phyloP scores from a whole-genome alignment of 345 rosid species.

The Boechera divaricarpa region DNA sequence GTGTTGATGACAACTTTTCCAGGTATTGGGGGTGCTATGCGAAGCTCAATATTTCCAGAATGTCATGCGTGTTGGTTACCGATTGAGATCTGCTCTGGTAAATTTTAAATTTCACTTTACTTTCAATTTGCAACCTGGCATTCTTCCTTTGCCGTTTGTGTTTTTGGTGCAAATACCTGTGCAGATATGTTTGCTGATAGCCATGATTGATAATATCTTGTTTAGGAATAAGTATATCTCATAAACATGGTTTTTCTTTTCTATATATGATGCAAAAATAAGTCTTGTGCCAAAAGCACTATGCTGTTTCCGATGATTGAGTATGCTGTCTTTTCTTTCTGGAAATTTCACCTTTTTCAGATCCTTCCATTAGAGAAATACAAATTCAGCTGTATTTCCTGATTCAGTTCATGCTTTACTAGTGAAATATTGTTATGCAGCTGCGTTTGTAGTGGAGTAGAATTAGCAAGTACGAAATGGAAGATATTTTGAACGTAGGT shows the following conservation, averaged over 20 bases:
- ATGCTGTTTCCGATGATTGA: neutral
- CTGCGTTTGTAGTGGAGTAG: constrained; percentile 6
- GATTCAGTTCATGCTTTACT: constrained; percentile 9
- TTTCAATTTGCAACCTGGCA: constrained; percentile 13
- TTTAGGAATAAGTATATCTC: constrained; percentile 26
- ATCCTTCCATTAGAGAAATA: neutral
- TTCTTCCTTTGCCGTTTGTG: constrained; percentile 12
- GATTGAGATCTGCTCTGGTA: constrained; percentile 94
- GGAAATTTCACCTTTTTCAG: neutral
- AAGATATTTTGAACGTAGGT: constrained; percentile 5
- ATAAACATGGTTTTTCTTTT: neutral
- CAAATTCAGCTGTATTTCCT: constrained; percentile 6
- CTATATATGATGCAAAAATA: constrained; percentile 6
- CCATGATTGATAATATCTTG: constrained; percentile 8
- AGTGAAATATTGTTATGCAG: constrained; percentile 13
- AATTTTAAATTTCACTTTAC: constrained; percentile 35
- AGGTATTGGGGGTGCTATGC: constrained; percentile 85
- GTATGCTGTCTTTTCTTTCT: neutral
- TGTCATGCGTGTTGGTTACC: constrained; percentile 98
- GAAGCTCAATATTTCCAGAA: constrained; percentile 99
- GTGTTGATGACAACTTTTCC: constrained; percentile 39
- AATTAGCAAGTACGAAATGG: constrained; percentile 11
- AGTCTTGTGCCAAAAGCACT: constrained; percentile 15
- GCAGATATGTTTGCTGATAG: constrained; percentile 2
- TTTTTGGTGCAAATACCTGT: constrained; percentile 11